Percentiles rank a stretch among this genome's conserved stretches.
Evolutionary conservation across 2,329 filamentous ascomycete species (phyloP).

Genomic region (Trichoderma simmonsii): DNA sequence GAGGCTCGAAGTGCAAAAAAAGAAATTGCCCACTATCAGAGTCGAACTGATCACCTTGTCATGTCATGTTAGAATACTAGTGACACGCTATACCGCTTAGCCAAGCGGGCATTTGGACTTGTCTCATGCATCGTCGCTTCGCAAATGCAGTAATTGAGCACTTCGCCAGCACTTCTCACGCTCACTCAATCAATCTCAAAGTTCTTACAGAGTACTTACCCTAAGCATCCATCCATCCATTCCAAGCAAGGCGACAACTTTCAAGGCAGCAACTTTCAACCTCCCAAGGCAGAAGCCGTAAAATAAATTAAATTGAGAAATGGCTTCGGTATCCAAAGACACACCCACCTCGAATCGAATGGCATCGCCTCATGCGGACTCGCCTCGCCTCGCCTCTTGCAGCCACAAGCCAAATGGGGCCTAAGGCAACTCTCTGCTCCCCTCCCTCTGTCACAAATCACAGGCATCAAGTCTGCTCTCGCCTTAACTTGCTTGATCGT

Average conservation of each 20-base stretch:
- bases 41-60: conserved; percentile 20
- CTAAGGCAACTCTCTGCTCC: background rate
- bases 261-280: background rate
- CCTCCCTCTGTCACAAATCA: background rate
- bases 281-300: background rate
- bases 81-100: conserved; percentile 21
- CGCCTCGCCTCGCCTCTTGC: background rate
- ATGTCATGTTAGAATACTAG: conserved; percentile 17
- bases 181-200: background rate
- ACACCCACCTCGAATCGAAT: background rate
- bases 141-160: background rate
- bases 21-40: conserved; percentile 17
- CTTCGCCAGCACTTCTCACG: background rate
- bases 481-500: background rate
- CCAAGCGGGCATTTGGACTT: conserved; percentile 15
- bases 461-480: background rate
- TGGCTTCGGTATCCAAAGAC: background rate
- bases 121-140: background rate
- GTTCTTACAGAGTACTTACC: background rate
- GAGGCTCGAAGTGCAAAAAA: background rate
- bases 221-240: background rate
- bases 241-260: background rate
- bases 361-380: background rate
- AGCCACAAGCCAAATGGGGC: background rate
- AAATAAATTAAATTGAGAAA: background rate